A percentile compares a stretch with the other conserved stretches of the same genome.
Evolutionary conservation across 768 basidiomycete species (phyloP).

Genomic region (Suillus bovinus): DNA sequence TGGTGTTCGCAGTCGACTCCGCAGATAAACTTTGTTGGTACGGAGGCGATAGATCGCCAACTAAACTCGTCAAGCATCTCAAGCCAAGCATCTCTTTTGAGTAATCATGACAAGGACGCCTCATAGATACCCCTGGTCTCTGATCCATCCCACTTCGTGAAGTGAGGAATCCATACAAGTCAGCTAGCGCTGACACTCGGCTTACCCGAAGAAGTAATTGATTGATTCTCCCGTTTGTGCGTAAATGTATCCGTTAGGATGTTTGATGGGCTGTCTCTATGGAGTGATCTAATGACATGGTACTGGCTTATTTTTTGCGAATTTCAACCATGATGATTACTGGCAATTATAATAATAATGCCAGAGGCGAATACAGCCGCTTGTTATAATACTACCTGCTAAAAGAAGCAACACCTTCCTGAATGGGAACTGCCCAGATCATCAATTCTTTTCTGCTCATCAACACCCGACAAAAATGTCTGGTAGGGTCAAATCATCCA

Average conservation of each 20-base stretch:
- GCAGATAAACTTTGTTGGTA: background rate
- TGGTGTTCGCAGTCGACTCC: background rate
- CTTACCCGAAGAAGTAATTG: too few species aligned
- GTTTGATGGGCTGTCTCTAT: background rate
- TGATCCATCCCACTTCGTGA: background rate
- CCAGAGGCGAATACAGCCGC: too few species aligned
- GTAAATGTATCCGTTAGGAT: background rate
- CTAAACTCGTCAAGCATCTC: background rate
- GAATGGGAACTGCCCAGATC: slow-evolving; percentile 12
- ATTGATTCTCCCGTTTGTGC: too few species aligned
- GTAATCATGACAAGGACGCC: background rate
- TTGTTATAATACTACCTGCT: slow-evolving; percentile 22
- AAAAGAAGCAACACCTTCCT: slow-evolving; percentile 15
- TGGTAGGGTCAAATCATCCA: slow-evolving; percentile 21
- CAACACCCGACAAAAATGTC: slow-evolving; percentile 2
- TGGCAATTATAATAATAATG: background rate
- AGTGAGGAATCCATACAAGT: background rate
- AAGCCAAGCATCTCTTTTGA: background rate
- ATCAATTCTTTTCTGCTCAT: slow-evolving; percentile 15
- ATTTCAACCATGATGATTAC: background rate
- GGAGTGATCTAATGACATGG: background rate
- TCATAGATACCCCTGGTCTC: background rate
- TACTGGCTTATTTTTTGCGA: background rate
- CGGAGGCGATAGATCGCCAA: background rate
- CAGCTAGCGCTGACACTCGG: background rate